Base-by-base conservation (phyloP, 208 protist genomes). In the Borovskyia barvae region DNA sequence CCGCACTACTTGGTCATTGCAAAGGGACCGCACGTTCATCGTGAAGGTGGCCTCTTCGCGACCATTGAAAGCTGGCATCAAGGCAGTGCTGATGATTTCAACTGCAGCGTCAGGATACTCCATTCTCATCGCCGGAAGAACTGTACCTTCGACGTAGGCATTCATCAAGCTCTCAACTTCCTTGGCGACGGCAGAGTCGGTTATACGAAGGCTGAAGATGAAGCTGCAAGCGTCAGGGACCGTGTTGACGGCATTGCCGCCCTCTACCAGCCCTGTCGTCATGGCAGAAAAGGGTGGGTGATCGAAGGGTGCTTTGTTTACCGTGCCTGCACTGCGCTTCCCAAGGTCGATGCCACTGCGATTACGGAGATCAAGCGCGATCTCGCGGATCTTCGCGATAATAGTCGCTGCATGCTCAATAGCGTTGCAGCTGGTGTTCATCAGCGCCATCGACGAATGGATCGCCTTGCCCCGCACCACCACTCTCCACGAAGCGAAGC, bases 191-290 rank as follows among this genome's bases (percentile, higher is more conserved):
- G 58, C 19, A 7, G 6, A 8, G 1, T 73, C 50, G 3, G 66
- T 52, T 7, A 75, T 35, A 15, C 72, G 68, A 3, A 79, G 32
- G 32, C 69, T 72, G 66, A 78, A 77, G 26, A 64, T 48, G 46
- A 87, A 70, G 24, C 26, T 32, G 50, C 68, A 78, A n/a, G 67
- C 53, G 9, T 51, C 76, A 0, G 72, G 72, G 25, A 83, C 69
- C 45, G 76, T 83, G 41, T 74, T 79, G 19, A 67, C 57, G 8
- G 72, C 72, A 29, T 70, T 77, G 32, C 80, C 80, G 20, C 72
- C 63, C 25, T 74, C 43, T 36, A 87, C 72, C 3, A 80, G 9
- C 45, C 73, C 72, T 0, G 66, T 79, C 4, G 59, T 28, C 49
- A 75, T 61, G 55, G 35, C 62, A 1, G 49, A 28, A 45, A 72